These are phyloP conservation scores for Chlorella ohadii DNA, from an alignment of 139 green algal genomes.

Conservation along the genomic window DNA sequence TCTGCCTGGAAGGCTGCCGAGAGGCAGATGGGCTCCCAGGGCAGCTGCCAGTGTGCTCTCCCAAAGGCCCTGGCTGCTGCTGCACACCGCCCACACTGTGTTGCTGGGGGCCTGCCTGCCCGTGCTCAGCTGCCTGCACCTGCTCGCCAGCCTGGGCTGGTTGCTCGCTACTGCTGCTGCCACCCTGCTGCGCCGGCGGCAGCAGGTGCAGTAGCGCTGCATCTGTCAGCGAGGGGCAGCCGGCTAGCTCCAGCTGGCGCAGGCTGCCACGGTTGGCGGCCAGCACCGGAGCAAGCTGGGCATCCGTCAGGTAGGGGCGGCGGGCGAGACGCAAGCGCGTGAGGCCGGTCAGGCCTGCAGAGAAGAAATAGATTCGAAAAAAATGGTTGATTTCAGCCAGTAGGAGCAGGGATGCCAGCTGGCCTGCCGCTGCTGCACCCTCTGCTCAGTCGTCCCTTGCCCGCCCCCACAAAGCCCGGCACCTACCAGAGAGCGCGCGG, in stretches of 20 bases:
- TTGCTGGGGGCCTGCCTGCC: background rate
- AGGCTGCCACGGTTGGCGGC: constrained; percentile 20
- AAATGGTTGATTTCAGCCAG: no score
- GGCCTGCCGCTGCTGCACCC: background rate
- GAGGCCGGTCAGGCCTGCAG: constrained; percentile 10
- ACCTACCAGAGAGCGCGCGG: constrained; percentile 9
- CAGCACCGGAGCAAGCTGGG: constrained; percentile 24
- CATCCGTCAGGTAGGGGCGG: constrained; percentile 19
- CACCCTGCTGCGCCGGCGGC: background rate
- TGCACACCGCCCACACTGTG: background rate
- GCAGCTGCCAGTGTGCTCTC: background rate
- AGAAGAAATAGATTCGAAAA: no score
- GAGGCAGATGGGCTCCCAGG: background rate
- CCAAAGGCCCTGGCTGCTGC: background rate
- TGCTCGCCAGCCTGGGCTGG: no score
- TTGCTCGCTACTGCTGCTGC: background rate
- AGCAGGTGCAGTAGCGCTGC: constrained; percentile 5
- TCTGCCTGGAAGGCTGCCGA: background rate
- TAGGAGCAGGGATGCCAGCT: background rate
- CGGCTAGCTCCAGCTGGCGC: constrained; percentile 17
- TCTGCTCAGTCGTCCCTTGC: no score
- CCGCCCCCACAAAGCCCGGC: background rate
- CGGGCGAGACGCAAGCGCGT: constrained; percentile 10
- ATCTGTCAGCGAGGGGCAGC: constrained; percentile 11
- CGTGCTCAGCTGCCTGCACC: background rate